Base-by-base conservation (phyloP, 2,329 filamentous ascomycete species). In the Pseudogymnoascus destructans region DNA sequence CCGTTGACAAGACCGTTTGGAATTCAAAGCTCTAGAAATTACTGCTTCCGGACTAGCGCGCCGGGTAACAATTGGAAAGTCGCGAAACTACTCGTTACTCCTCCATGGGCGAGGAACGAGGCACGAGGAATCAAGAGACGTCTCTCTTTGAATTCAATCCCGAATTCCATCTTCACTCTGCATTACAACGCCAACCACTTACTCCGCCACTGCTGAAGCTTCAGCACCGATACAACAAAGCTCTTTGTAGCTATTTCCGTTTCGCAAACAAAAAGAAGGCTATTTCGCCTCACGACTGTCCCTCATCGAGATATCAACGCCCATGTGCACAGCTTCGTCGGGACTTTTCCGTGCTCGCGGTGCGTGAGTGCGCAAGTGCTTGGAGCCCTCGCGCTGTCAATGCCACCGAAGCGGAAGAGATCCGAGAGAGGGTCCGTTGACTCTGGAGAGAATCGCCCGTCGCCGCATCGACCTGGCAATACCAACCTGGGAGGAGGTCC, bases 401-500 rank as follows among this genome's bases (percentile, higher is more conserved):
- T 55, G 52, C 52, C 52, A 36, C 52, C 52, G 36, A 69, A 70
- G 65, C 66, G 70, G 57, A 72, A 71, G 66, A 67, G 70, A 61
- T 64, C 64, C 36, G 68, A 70, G 13, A 66, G 68, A 33, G 57
- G 65, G 21, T 68, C 69, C 21, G 64, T 66, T 30, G 70, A 79
- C 63, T 70, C 70, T 73, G 61, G 66, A 57, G 73, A 73, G 59
- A 71, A 71, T 62, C 75, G 82, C 61, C 81, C 81, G 17, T 78
- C 82, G 56, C 82, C 83, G 57, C 81, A 85, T 70, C 79, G 81
- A 32, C 81, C 82, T 52, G 76, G 74, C 57, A 78, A 84, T 64
- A 77, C 77, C 5, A 66, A 71, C 36, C 66, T 82, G 58, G 79
- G 42, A 49, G 42, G 42, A 49, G 42, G 73, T 42, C 80, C 83